Conservation (phyloP, 768 basidiomycete genomes). For the Leccinum disarticulatum region DNA sequence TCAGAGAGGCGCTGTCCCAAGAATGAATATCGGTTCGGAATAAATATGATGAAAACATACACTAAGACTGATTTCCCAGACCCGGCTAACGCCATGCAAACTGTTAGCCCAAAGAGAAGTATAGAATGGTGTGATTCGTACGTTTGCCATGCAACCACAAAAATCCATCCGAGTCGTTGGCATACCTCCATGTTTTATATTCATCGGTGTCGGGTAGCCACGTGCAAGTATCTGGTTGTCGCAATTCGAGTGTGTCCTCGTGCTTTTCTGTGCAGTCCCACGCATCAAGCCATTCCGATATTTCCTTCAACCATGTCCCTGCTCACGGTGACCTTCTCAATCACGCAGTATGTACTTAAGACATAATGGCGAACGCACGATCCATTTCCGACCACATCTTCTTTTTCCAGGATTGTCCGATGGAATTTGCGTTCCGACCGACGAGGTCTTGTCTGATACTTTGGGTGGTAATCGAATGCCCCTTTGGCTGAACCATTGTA, state of each 20-base stretch:
- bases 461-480: neutral
- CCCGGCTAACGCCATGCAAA: no score
- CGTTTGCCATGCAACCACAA: no score
- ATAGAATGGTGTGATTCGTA: no score
- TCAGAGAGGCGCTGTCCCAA: no score
- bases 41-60: no score
- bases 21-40: no score
- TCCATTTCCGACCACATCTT: neutral
- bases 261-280: neutral
- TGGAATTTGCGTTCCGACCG: neutral
- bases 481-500: neutral
- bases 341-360: fast-evolving
- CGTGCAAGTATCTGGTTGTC: neutral
- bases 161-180: no score
- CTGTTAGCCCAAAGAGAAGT: no score
- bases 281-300: neutral
- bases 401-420: neutral
- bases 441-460: neutral
- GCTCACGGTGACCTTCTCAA: conserved; percentile 17
- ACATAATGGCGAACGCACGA: neutral
- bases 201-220: no score
- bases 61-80: no score
- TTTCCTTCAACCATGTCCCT: no score
- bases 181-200: no score
- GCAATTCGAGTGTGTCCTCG: neutral